A percentile compares a stretch with the other conserved stretches of the same genome.
Evolutionary conservation across 495 filamentous ascomycete species (phyloP).

Genomic region (Podospora fimiseda): DNA sequence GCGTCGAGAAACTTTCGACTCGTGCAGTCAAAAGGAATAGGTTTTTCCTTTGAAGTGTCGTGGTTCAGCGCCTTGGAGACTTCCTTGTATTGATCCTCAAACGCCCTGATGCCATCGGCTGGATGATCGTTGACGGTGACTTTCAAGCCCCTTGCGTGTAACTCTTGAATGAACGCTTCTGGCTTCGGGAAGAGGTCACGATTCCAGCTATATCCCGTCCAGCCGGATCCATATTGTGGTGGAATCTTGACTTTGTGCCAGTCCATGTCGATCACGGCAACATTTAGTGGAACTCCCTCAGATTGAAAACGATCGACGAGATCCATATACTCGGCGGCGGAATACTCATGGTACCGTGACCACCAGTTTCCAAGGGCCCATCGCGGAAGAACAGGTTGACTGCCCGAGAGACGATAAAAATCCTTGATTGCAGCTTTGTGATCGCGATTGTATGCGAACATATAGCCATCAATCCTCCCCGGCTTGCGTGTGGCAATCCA

Average conservation of each 20-base stretch:
- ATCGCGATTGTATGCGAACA: constrained; percentile 52
- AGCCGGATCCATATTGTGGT: constrained; percentile 36
- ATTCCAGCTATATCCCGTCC: constrained; percentile 61
- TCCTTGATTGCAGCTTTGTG: constrained; percentile 49
- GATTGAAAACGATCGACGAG: constrained; percentile 45
- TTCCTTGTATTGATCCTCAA: constrained; percentile 47
- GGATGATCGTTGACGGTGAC: constrained; percentile 54
- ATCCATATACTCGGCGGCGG: constrained; percentile 42
- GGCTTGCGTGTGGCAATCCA: constrained; percentile 41
- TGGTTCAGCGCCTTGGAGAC: constrained; percentile 43
- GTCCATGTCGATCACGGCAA: constrained; percentile 56
- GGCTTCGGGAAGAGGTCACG: constrained; percentile 49
- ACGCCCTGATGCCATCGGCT: constrained; percentile 44
- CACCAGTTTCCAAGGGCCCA: constrained; percentile 60
- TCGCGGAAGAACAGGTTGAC: constrained; percentile 49
- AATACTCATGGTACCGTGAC: constrained; percentile 53
- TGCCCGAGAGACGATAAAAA: constrained; percentile 50
- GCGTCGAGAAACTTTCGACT: constrained; percentile 48
- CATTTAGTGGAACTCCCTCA: constrained; percentile 46
- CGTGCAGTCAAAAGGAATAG: constrained; percentile 50
- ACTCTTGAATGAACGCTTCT: constrained; percentile 31
- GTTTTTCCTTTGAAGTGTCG: constrained; percentile 37
- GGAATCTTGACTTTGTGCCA: constrained; percentile 48
- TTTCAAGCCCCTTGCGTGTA: constrained; percentile 41
- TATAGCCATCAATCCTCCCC: constrained; percentile 48